phyloP scores from a whole-genome alignment of 805 yeast species.

The Kuraishia floccosa region DNA sequence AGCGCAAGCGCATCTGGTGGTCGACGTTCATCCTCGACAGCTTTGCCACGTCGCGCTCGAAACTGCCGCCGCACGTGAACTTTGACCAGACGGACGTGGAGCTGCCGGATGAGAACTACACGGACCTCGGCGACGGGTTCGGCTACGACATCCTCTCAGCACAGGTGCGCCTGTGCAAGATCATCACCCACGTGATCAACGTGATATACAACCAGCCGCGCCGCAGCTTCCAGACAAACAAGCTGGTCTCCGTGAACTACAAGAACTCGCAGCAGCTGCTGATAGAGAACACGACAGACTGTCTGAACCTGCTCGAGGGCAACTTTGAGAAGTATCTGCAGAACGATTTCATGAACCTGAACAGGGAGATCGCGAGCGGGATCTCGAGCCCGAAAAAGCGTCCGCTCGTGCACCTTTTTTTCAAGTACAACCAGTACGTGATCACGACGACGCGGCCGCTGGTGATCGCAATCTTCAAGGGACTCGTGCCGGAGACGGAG shows the following conservation, averaged over 20 bases:
- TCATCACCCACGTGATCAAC: conserved; percentile 18
- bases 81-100: conserved; percentile 20
- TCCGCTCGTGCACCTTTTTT: conserved; percentile 18
- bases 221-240: conserved; percentile 7
- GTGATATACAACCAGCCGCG: conserved; percentile 19
- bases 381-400: neutral
- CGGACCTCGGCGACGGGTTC: conserved; percentile 17
- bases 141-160: conserved; percentile 15
- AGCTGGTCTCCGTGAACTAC: conserved; percentile 7
- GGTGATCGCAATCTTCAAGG: conserved; percentile 20
- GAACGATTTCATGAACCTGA: conserved; percentile 10
- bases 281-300: conserved; percentile 9
- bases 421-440: conserved; percentile 22
- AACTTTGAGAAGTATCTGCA: conserved; percentile 11
- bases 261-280: conserved; percentile 10
- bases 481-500: conserved; percentile 10
- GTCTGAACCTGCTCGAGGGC: conserved; percentile 10
- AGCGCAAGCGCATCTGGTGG: conserved; percentile 27
- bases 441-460: conserved; percentile 24
- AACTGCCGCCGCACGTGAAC: conserved; percentile 23
- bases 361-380: conserved; percentile 8
- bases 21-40: conserved; percentile 23
- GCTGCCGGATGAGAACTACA: conserved; percentile 8
- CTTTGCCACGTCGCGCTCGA: conserved; percentile 23
- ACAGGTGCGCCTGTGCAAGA: conserved; percentile 14